Conservation (phyloP, 495 filamentous ascomycete genomes). For the Friedmanniomyces simplex region DNA sequence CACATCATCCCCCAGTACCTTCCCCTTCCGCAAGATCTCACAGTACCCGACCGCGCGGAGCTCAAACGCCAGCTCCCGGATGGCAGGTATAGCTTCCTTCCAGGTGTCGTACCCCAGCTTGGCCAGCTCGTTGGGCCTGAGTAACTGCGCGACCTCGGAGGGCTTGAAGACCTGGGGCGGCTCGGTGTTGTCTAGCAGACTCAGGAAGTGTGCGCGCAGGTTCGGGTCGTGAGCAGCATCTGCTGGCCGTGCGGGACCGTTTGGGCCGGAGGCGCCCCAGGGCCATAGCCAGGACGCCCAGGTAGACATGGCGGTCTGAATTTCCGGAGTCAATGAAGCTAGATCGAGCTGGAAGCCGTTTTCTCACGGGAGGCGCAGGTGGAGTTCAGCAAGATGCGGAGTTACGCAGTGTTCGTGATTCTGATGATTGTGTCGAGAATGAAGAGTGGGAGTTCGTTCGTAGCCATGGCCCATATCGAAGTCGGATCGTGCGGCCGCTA, state of each 20-base stretch:
- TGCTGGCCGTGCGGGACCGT: not conserved
- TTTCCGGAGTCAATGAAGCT: too few species aligned
- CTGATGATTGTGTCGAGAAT: too few species aligned
- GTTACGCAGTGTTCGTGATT: too few species aligned
- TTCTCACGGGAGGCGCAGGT: too few species aligned
- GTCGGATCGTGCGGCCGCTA: too few species aligned
- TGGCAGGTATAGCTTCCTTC: slow-evolving; percentile 12
- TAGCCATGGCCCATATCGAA: too few species aligned
- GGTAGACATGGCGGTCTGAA: not conserved
- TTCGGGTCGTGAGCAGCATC: slow-evolving; percentile 15
- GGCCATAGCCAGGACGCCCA: slow-evolving; percentile 1
- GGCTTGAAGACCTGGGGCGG: slow-evolving; percentile 14
- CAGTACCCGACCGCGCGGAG: slow-evolving; percentile 10
- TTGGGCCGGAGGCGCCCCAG: not conserved
- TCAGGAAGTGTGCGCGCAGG: slow-evolving; percentile 8
- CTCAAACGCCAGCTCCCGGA: slow-evolving; percentile 17
- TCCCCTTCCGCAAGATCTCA: slow-evolving; percentile 10
- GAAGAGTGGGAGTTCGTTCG: too few species aligned
- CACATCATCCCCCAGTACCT: slow-evolving; percentile 7
- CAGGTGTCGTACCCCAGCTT: slow-evolving; percentile 15
- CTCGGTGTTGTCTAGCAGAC: slow-evolving; percentile 14
- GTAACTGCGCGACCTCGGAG: slow-evolving; percentile 5
- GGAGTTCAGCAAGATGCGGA: too few species aligned
- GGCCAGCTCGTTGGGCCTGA: slow-evolving; percentile 1
- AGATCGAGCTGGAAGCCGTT: too few species aligned